These are phyloP conservation scores for Xylariales sp. DNA, from an alignment of 2,329 filamentous ascomycete genomes.

Conservation along the genomic window DNA sequence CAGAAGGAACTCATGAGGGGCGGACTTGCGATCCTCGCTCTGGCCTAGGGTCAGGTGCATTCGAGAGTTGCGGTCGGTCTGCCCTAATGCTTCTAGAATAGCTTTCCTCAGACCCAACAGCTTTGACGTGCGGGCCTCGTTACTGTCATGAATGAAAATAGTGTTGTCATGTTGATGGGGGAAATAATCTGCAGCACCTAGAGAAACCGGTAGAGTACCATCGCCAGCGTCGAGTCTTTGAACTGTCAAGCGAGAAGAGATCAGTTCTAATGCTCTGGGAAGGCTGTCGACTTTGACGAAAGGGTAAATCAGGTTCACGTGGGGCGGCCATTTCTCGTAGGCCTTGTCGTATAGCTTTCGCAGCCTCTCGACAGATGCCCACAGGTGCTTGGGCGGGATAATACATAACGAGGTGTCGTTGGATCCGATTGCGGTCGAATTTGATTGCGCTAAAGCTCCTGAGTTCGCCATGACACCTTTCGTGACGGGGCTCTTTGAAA, in stretches of 20 bases:
- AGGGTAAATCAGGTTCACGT: conserved; percentile 63
- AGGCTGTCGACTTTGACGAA: conserved; percentile 51
- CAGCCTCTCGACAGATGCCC: conserved; percentile 46
- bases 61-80: conserved; percentile 26
- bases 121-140: conserved; percentile 12
- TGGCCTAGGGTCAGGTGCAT: conserved; percentile 60
- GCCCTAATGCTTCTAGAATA: conserved; percentile 33
- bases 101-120: conserved; percentile 30
- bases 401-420: conserved; percentile 58
- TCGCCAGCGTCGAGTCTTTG: conserved; percentile 8
- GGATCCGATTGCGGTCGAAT: conserved; percentile 26
- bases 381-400: conserved; percentile 46
- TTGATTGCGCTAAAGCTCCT: neutral
- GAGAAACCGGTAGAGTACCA: conserved; percentile 20
- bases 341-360: conserved; percentile 60
- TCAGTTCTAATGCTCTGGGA: conserved; percentile 33
- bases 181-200: conserved; percentile 44
- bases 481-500: no score
- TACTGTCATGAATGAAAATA: conserved; percentile 36
- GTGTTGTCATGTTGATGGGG: conserved; percentile 45
- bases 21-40: conserved; percentile 39
- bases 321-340: conserved; percentile 59
- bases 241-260: conserved; percentile 30
- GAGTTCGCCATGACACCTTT: neutral
- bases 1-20: conserved; percentile 45